Evolutionary conservation across 805 yeast genomes (phyloP).

Genomic region (Candida tibetensis): DNA sequence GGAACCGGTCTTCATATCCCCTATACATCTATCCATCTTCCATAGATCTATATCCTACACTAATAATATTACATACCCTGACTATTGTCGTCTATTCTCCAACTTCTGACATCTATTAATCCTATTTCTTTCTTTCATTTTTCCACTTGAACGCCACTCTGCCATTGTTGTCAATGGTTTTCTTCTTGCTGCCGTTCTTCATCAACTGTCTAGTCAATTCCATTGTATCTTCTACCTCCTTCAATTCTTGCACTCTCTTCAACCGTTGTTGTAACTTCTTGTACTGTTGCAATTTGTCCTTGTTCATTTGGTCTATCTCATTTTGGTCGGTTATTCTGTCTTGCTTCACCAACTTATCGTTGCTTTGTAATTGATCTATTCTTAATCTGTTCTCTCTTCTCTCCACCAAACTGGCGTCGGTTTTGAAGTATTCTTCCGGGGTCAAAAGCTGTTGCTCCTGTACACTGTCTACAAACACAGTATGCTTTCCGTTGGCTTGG

Average conservation of each 20-base stretch:
- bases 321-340: slow-evolving; percentile 27
- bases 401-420: slow-evolving; percentile 60
- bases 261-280: slow-evolving; percentile 60
- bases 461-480: slow-evolving; percentile 74
- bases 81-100: too few relatives aligned
- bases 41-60: too few relatives aligned
- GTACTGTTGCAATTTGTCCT: slow-evolving; percentile 59
- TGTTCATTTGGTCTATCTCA: slow-evolving; percentile 34
- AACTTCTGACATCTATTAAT: too few relatives aligned
- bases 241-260: slow-evolving; percentile 67
- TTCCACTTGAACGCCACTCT: slow-evolving; percentile 80
- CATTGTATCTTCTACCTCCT: slow-evolving; percentile 67
- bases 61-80: too few relatives aligned
- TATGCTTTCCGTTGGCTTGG: slow-evolving; percentile 68
- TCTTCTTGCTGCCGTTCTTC: slow-evolving; percentile 87
- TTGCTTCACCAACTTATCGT: slow-evolving; percentile 27
- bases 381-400: slow-evolving; percentile 72
- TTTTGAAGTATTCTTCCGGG: slow-evolving; percentile 65
- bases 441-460: slow-evolving; percentile 55
- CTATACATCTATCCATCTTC: too few relatives aligned
- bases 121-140: slow-evolving; percentile 57
- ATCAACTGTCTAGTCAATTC: slow-evolving; percentile 79
- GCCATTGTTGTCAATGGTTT: slow-evolving; percentile 65
- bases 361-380: slow-evolving; percentile 53
- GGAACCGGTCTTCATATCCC: too few relatives aligned